phyloP scores from a whole-genome alignment of 352 stramenopile species.

The Salisapilia sapeloensis region DNA sequence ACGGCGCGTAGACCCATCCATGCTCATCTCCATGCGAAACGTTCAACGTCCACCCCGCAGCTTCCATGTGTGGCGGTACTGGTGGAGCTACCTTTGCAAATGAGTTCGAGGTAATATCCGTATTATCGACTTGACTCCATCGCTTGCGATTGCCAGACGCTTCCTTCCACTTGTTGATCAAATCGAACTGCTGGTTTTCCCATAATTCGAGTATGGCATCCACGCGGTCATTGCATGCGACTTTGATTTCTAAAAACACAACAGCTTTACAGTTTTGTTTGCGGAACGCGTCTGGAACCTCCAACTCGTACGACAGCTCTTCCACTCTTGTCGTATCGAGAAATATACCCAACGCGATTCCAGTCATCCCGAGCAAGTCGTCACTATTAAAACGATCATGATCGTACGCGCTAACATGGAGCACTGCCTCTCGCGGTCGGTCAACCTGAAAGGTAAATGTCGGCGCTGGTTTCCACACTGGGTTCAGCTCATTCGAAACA shows the following conservation, averaged over 20 bases:
- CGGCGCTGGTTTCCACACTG: conserved; percentile 33
- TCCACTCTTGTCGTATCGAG: conserved; percentile 25
- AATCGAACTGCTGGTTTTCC: conserved; percentile 70
- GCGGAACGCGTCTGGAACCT: conserved; percentile 29
- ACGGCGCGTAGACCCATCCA: conserved; percentile 71
- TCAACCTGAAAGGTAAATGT: conserved; percentile 48
- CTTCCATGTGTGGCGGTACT: conserved; percentile 27
- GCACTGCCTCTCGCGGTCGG: conserved; percentile 29
- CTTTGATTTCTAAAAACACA: conserved; percentile 39
- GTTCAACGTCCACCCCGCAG: conserved; percentile 60
- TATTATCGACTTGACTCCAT: conserved; percentile 46
- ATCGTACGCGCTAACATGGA: conserved; percentile 44
- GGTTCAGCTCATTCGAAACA: conserved; percentile 23
- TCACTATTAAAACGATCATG: conserved; percentile 41
- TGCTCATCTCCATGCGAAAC: conserved; percentile 63
- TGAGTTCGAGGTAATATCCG: conserved; percentile 33
- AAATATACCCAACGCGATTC: conserved; percentile 29
- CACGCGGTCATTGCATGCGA: conserved; percentile 23
- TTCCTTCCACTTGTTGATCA: conserved; percentile 61
- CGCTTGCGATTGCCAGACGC: conserved; percentile 44
- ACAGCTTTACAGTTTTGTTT: conserved; percentile 39
- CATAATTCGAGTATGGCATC: conserved; percentile 63
- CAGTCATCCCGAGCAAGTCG: conserved; percentile 31
- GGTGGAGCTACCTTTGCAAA: conserved; percentile 54
- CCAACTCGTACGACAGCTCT: conserved; percentile 32